Percentiles rank a stretch among this genome's conserved stretches.
phyloP scores from a whole-genome alignment of 1,284 basidiomycete genomes.

The Polyporus tsugae region DNA sequence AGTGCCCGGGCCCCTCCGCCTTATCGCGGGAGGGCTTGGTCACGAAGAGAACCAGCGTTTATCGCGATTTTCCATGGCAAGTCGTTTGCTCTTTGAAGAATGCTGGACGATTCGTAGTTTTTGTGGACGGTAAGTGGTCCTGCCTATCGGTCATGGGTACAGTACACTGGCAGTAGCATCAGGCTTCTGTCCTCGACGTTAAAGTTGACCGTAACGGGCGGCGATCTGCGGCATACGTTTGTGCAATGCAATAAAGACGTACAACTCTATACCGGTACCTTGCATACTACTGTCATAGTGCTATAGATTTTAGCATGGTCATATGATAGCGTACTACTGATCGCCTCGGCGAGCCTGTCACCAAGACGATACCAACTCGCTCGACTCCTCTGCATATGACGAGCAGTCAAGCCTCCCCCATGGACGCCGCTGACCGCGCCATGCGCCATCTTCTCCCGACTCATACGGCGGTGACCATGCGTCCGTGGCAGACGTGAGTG shows the following conservation, averaged over 20 bases:
- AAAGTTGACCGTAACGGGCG: not conserved
- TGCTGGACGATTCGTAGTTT: not conserved
- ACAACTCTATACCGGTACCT: constrained; percentile 4
- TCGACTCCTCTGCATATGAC: constrained; percentile 5
- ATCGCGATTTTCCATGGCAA: no score
- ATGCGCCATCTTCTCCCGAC: not conserved
- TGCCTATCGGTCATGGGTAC: not conserved
- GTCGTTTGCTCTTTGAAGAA: no score
- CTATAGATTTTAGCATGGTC: constrained; percentile 7
- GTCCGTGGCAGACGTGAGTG: constrained; percentile 55
- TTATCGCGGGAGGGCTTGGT: not conserved
- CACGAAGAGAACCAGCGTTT: not conserved
- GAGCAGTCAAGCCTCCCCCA: not conserved
- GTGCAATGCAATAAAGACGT: constrained; percentile 8
- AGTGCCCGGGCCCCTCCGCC: constrained; percentile 2
- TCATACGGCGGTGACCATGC: constrained; percentile 16
- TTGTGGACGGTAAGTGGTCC: not conserved
- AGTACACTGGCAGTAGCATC: not conserved
- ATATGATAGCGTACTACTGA: constrained; percentile 12
- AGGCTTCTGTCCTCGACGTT: not conserved
- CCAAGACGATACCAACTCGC: constrained; percentile 5
- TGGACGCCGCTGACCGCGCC: not conserved
- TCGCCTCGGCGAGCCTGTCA: constrained; percentile 13
- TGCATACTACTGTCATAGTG: not conserved
- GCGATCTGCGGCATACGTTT: not conserved